Percentiles rank a stretch among this genome's conserved stretches.
phyloP scores from a whole-genome alignment of 441 rosid genomes.

The Gossypium trilobum region DNA sequence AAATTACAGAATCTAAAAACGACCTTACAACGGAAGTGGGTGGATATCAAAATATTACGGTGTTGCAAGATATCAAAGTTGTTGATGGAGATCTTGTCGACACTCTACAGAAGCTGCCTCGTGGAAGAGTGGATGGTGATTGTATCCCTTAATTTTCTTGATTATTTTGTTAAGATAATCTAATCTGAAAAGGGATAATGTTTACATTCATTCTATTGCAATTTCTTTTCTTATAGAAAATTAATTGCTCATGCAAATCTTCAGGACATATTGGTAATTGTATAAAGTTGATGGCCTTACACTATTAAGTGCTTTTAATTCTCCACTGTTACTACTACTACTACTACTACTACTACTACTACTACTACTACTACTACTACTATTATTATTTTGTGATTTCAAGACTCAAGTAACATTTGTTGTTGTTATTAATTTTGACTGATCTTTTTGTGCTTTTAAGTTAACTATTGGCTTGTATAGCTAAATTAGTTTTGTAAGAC shows the following conservation, averaged over 20 bases:
- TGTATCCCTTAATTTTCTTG: constrained; percentile 51
- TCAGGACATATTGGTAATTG: not conserved
- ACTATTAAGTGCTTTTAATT: not conserved
- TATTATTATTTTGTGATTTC: not conserved
- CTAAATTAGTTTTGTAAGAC: not conserved
- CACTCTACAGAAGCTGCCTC: constrained; percentile 45
- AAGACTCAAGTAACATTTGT: not conserved
- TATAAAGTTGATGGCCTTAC: not conserved
- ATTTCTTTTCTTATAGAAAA: not conserved
- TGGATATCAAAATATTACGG: constrained; percentile 67
- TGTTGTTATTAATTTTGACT: not conserved
- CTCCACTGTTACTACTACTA: too few relatives aligned
- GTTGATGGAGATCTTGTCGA: constrained; percentile 57
- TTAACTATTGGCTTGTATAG: not conserved
- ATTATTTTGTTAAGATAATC: not conserved
- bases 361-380: too few relatives aligned
- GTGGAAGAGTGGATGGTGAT: constrained; percentile 70
- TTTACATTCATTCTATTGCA: not conserved
- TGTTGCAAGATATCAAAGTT: constrained; percentile 51
- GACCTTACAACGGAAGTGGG: constrained; percentile 74
- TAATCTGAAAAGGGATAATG: not conserved
- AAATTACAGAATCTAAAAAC: constrained; percentile 50
- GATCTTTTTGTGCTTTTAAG: not conserved
- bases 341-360: too few relatives aligned
- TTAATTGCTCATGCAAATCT: not conserved